Evolutionary conservation across 768 basidiomycete genomes (phyloP).

Genomic region (Mycena indigotica): DNA sequence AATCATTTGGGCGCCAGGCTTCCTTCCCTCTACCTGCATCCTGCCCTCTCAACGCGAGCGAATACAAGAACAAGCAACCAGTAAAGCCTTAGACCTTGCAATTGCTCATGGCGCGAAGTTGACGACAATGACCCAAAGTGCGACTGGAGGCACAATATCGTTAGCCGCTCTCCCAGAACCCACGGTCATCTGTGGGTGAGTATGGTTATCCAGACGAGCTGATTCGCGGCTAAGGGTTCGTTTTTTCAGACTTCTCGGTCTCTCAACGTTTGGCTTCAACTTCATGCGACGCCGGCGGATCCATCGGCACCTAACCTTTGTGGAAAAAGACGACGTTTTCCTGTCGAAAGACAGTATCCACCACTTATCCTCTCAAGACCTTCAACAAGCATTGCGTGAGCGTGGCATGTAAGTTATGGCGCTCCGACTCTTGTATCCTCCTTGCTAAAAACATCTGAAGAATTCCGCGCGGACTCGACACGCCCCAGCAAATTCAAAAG

Average conservation of each 20-base stretch:
- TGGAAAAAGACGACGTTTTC: slow-evolving; percentile 67
- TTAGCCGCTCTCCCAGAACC: slow-evolving; percentile 31
- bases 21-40: slow-evolving; percentile 86
- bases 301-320: slow-evolving; percentile 41
- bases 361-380: slow-evolving; percentile 52
- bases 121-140: slow-evolving; percentile 34
- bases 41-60: slow-evolving; percentile 75
- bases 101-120: slow-evolving; percentile 40
- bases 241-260: slow-evolving; percentile 39
- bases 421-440: not conserved
- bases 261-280: slow-evolving; percentile 49
- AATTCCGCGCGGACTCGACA: slow-evolving; percentile 40
- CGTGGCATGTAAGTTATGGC: slow-evolving; percentile 68
- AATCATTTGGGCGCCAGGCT: slow-evolving; percentile 80
- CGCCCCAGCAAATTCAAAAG: slow-evolving; percentile 49
- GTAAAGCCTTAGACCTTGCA: slow-evolving; percentile 46
- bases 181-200: slow-evolving; percentile 61
- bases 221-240: too few relatives aligned
- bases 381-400: slow-evolving; percentile 69
- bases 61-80: slow-evolving; percentile 58
- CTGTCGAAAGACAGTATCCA: slow-evolving; percentile 52
- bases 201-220: too few relatives aligned
- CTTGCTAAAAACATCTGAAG: slow-evolving; percentile 25
- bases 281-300: slow-evolving; percentile 47
- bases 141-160: slow-evolving; percentile 37